These are phyloP conservation scores for Rhizopogon salebrosus DNA, from an alignment of 768 basidiomycete genomes.

Conservation along the genomic window DNA sequence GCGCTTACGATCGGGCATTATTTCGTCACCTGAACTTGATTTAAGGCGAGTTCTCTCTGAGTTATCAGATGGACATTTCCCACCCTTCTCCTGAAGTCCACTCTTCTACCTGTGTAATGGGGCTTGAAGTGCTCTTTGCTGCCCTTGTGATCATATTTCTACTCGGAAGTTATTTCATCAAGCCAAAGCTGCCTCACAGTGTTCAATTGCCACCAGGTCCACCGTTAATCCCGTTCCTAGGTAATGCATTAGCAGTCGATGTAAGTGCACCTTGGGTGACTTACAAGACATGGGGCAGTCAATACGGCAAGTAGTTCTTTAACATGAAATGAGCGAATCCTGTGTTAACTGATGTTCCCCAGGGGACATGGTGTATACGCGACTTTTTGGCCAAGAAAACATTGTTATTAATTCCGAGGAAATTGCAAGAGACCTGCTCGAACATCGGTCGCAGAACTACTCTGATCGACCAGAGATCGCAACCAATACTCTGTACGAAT, in stretches of 20 bases:
- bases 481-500: background rate
- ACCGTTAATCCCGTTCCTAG: slow-evolving; percentile 9
- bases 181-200: too few relatives aligned
- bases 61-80: too few relatives aligned
- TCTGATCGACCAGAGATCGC: slow-evolving; percentile 2
- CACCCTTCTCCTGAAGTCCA: too few relatives aligned
- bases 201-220: slow-evolving; percentile 16
- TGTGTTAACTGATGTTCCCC: background rate
- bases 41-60: too few relatives aligned
- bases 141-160: too few relatives aligned
- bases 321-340: background rate
- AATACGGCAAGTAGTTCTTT: slow-evolving; percentile 13
- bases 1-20: too few relatives aligned
- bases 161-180: too few relatives aligned
- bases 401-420: slow-evolving; percentile 3
- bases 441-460: slow-evolving; percentile 1
- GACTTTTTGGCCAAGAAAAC: background rate
- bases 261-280: slow-evolving; percentile 13
- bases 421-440: background rate
- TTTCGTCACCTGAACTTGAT: too few relatives aligned
- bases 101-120: too few relatives aligned
- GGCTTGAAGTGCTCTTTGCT: too few relatives aligned
- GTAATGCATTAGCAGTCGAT: slow-evolving; percentile 17
- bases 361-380: background rate
- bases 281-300: slow-evolving; percentile 15